Evolutionary conservation across 495 filamentous ascomycete species (phyloP).

Genomic region (Daldinia loculata): DNA sequence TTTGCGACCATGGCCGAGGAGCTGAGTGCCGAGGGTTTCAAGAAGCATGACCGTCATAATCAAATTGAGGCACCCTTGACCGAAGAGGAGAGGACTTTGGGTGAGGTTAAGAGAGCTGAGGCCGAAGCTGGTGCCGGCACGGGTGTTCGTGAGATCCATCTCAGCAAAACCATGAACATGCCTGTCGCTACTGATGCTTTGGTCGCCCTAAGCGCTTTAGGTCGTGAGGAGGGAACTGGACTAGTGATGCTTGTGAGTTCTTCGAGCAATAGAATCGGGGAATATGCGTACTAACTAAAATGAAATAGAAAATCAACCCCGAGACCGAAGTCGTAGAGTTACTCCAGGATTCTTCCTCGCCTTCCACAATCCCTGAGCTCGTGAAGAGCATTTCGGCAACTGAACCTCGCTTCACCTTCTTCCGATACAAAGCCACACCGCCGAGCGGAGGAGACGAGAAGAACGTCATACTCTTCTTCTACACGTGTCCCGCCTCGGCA

Average conservation of each 20-base stretch:
- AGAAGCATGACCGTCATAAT: constrained; percentile 74
- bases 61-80: constrained; percentile 80
- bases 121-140: constrained; percentile 80
- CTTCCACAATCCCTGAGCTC: constrained; percentile 54
- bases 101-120: constrained; percentile 81
- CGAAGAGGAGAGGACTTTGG: constrained; percentile 82
- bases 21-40: constrained; percentile 75
- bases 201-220: constrained; percentile 68
- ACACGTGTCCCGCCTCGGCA: constrained; percentile 82
- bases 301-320: constrained; percentile 72
- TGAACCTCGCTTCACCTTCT: constrained; percentile 92
- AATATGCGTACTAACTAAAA: neutral
- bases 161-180: constrained; percentile 69
- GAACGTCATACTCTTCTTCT: constrained; percentile 85
- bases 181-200: constrained; percentile 74
- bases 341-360: constrained; percentile 62
- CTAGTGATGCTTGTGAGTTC: constrained; percentile 82
- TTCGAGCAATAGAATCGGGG: neutral
- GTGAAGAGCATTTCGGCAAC: constrained; percentile 75
- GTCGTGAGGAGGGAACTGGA: constrained; percentile 56
- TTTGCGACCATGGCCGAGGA: constrained; percentile 81
- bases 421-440: constrained; percentile 66
- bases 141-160: constrained; percentile 64
- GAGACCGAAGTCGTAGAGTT: constrained; percentile 81
- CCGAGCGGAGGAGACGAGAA: constrained; percentile 61